phyloP scores from a whole-genome alignment of 352 stramenopile species.

The Hyaloperonospora brassicae region DNA sequence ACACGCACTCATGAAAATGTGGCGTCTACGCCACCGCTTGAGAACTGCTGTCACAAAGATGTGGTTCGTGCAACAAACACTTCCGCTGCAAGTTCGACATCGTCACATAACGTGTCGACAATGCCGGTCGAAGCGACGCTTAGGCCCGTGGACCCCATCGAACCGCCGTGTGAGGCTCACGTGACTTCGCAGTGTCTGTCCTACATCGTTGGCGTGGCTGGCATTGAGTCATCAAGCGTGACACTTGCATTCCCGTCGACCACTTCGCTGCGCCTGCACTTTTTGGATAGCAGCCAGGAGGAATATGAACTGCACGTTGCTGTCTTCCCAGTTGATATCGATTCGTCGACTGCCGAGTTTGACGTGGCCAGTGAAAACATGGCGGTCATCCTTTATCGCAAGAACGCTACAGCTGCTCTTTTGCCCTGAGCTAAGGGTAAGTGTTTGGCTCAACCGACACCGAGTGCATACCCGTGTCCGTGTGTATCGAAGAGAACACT shows the following conservation, averaged over 20 bases:
- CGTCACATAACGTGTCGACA: no score
- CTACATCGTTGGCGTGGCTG: slow-evolving; percentile 38
- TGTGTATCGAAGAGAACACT: no score
- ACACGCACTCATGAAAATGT: no score
- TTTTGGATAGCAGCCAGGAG: slow-evolving; percentile 12
- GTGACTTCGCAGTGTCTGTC: slow-evolving; percentile 40
- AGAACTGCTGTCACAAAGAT: no score
- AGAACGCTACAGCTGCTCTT: not conserved
- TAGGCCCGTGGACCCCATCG: no score
- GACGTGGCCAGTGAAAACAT: slow-evolving; percentile 68
- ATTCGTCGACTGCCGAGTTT: slow-evolving; percentile 26
- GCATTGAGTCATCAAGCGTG: slow-evolving; percentile 32
- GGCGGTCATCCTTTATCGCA: slow-evolving; percentile 53
- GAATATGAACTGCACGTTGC: slow-evolving; percentile 32
- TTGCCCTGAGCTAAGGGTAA: no score
- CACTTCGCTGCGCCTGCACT: slow-evolving; percentile 29
- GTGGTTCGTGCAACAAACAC: no score
- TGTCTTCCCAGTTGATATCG: slow-evolving; percentile 25
- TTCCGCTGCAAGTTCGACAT: no score
- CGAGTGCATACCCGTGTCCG: no score
- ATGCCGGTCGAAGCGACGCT: no score
- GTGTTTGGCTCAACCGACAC: no score
- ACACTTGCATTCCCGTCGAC: slow-evolving; percentile 33
- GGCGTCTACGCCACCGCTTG: no score
- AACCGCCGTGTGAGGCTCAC: slow-evolving; percentile 28